phyloP scores from a whole-genome alignment of 371 early-diverging fungal species.

The Mortierella sp. region DNA sequence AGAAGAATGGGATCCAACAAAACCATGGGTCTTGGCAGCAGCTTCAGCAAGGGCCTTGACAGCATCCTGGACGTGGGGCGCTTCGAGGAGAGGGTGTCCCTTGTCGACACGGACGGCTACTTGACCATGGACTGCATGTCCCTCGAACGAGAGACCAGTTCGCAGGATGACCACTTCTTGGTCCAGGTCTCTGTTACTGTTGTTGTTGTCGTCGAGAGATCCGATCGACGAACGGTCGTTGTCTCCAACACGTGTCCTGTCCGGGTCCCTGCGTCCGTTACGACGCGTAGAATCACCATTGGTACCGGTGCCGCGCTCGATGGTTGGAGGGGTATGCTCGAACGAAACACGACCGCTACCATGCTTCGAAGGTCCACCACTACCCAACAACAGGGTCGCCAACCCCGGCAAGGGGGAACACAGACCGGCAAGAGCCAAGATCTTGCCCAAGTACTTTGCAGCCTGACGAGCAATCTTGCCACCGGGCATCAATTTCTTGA shows the following conservation, averaged over 20 bases:
- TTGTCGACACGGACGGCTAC: conserved; percentile 28
- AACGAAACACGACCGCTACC: conserved; percentile 34
- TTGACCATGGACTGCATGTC: conserved; percentile 21
- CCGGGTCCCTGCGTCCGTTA: conserved; percentile 27
- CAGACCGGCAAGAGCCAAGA: conserved; percentile 40
- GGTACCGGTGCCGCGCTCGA: background rate
- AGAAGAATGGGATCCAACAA: conserved; percentile 7
- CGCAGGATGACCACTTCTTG: conserved; percentile 28
- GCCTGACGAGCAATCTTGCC: conserved; percentile 53
- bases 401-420: conserved; percentile 43
- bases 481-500: conserved; percentile 56
- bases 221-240: conserved; percentile 16
- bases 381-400: conserved; percentile 40
- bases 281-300: conserved; percentile 5
- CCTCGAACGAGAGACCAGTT: conserved; percentile 11
- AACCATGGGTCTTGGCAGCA: conserved; percentile 42
- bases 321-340: conserved; percentile 18
- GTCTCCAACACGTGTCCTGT: conserved; percentile 41
- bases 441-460: conserved; percentile 55
- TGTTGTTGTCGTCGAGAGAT: background rate
- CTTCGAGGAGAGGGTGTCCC: conserved; percentile 40
- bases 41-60: conserved; percentile 30
- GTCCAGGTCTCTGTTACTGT: background rate
- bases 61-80: conserved; percentile 42
- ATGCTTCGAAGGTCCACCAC: conserved; percentile 18